Evolutionary conservation across 2,329 filamentous ascomycete species (phyloP).

Genomic region (Septoria linicola): DNA sequence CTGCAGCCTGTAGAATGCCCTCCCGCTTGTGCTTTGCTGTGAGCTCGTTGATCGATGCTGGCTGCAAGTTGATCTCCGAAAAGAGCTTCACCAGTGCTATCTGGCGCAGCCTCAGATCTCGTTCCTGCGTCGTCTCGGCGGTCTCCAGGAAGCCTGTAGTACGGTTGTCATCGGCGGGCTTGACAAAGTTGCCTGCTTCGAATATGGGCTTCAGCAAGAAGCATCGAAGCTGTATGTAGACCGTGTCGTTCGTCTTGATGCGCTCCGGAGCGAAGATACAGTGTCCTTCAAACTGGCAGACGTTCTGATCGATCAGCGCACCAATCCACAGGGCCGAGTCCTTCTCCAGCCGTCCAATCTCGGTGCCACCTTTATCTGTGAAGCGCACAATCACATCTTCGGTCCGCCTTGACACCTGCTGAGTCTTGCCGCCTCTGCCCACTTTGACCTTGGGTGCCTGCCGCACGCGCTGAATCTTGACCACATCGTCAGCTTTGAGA

Average conservation of each 20-base stretch:
- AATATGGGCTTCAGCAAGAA: conserved; percentile 76
- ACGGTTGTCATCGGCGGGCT: conserved; percentile 67
- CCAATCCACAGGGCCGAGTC: conserved; percentile 91
- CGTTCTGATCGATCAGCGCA: conserved; percentile 81
- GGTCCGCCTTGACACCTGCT: conserved; percentile 60
- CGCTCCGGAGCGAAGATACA: conserved; percentile 88
- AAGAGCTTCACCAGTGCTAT: conserved; percentile 85
- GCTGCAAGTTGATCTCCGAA: conserved; percentile 80
- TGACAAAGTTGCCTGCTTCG: conserved; percentile 59
- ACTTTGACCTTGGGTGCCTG: conserved; percentile 57
- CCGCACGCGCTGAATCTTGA: conserved; percentile 84
- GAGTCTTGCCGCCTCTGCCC: conserved; percentile 42
- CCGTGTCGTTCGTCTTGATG: conserved; percentile 83
- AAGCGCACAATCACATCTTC: conserved; percentile 90
- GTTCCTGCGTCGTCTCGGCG: conserved; percentile 82
- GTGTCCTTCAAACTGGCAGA: conserved; percentile 81
- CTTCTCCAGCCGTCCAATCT: conserved; percentile 82
- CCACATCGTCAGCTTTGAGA: conserved; percentile 75
- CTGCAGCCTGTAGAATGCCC: conserved; percentile 80
- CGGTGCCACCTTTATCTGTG: conserved; percentile 72
- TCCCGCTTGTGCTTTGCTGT: conserved; percentile 79
- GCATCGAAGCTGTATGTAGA: conserved; percentile 85
- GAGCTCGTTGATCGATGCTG: conserved; percentile 69
- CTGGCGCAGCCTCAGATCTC: conserved; percentile 77
- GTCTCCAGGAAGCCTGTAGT: conserved; percentile 75